Percentiles rank a stretch among this genome's conserved stretches.
Evolutionary conservation across 768 basidiomycete species (phyloP).

Genomic region (Crucibulum laeve): DNA sequence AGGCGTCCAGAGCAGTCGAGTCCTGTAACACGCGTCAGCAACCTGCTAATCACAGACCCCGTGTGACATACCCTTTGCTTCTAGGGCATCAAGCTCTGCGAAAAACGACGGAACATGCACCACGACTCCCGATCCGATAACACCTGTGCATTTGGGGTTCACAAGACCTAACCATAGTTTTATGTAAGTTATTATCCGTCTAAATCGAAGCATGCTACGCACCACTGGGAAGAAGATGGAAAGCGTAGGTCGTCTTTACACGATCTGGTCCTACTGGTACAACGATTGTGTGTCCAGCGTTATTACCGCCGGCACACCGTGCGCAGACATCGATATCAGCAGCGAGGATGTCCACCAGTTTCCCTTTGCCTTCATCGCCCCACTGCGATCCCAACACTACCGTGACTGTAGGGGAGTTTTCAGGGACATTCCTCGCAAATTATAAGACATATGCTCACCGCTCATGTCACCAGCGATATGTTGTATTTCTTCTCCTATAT

Average conservation of each 20-base stretch:
- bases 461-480: slow-evolving; percentile 18
- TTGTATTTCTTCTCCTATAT: not conserved
- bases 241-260: slow-evolving; percentile 83
- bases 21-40: slow-evolving; percentile 41
- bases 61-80: slow-evolving; percentile 64
- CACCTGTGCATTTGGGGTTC: slow-evolving; percentile 77
- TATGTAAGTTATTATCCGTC: not conserved
- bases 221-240: slow-evolving; percentile 95
- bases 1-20: slow-evolving; percentile 81
- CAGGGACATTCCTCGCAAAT: slow-evolving; percentile 2
- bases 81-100: slow-evolving; percentile 80
- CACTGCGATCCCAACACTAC: slow-evolving; percentile 87
- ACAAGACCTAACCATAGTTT: slow-evolving; percentile 56
- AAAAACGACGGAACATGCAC: slow-evolving; percentile 96
- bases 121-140: slow-evolving; percentile 96
- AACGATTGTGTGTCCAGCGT: slow-evolving; percentile 98
- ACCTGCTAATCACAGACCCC: not conserved
- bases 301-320: slow-evolving; percentile 96
- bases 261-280: slow-evolving; percentile 66
- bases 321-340: slow-evolving; percentile 90
- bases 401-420: slow-evolving; percentile 33
- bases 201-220: slow-evolving; percentile 16
- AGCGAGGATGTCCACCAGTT: slow-evolving; percentile 94
- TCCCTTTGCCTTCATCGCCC: slow-evolving; percentile 94
- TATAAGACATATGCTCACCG: slow-evolving; percentile 17